These are phyloP conservation scores for Asterionellopsis glacialis DNA, from an alignment of 108 stramenopile species.

Conservation along the genomic window DNA sequence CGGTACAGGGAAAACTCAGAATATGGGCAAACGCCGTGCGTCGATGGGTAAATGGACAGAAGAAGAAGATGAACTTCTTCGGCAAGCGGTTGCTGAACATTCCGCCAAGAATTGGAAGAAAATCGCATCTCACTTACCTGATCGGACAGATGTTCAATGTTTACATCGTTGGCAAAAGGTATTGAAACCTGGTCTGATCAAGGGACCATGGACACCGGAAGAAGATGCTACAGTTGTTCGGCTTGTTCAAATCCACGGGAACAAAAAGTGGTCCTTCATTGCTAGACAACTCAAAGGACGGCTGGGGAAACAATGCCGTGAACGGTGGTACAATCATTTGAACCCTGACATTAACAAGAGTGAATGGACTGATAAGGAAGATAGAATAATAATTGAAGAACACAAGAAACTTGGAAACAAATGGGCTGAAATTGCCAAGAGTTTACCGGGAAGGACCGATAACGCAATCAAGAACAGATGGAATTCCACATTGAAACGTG, in stretches of 20 bases:
- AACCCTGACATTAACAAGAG: conserved; percentile 94
- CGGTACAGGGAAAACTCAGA: no score
- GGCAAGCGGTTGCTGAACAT: conserved; percentile 80
- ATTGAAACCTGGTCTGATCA: conserved; percentile 93
- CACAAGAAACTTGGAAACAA: conserved; percentile 86
- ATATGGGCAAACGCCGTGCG: conserved; percentile 61
- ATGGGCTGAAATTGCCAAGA: conserved; percentile 96
- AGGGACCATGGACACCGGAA: conserved; percentile 96
- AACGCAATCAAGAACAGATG: conserved; percentile 99
- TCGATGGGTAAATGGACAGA: conserved; percentile 87
- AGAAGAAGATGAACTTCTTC: conserved; percentile 70
- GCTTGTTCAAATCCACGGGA: conserved; percentile 72
- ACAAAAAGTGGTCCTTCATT: conserved; percentile 91
- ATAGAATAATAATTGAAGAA: conserved; percentile 66
- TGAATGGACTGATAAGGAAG: conserved; percentile 92
- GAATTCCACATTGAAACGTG: conserved; percentile 87
- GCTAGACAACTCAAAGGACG: conserved; percentile 89
- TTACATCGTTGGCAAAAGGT: conserved; percentile 99
- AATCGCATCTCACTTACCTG: conserved; percentile 73
- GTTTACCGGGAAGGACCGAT: conserved; percentile 91
- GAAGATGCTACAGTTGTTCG: conserved; percentile 84
- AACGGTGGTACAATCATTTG: conserved; percentile 98
- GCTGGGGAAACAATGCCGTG: conserved; percentile 97
- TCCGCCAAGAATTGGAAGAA: conserved; percentile 96
- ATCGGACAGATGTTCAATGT: conserved; percentile 93